These are phyloP conservation scores for Thelonectria olida DNA, from an alignment of 2,329 filamentous ascomycete species.

Conservation along the genomic window DNA sequence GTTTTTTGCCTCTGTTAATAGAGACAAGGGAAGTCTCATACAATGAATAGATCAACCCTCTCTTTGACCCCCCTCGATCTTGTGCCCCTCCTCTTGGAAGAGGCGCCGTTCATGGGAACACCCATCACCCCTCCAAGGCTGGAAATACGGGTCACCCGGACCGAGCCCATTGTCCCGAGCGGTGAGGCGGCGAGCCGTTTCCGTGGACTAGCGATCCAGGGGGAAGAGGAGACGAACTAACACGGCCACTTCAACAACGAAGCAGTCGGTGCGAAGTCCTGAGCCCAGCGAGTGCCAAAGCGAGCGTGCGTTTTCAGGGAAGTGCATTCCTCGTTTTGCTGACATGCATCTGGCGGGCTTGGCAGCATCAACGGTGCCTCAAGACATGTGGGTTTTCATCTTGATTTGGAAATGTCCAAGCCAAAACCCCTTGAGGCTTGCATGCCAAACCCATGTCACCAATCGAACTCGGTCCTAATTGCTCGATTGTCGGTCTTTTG, in stretches of 20 bases:
- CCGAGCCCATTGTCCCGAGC: conserved; percentile 18
- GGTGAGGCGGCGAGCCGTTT: conserved; percentile 6
- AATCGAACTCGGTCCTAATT: not conserved
- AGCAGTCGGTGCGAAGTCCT: too few relatives aligned
- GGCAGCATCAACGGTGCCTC: not conserved
- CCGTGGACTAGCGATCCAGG: conserved; percentile 11
- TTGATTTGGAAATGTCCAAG: not conserved
- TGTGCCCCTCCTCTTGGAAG: conserved; percentile 13
- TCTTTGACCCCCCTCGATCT: not conserved
- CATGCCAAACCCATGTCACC: conserved; percentile 11
- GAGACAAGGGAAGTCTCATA: not conserved
- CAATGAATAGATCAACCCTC: not conserved
- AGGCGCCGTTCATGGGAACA: not conserved
- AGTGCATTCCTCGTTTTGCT: conserved; percentile 7
- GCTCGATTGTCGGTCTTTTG: not conserved
- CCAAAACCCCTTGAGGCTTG: conserved; percentile 13
- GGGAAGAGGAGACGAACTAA: not conserved
- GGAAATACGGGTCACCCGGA: conserved; percentile 13
- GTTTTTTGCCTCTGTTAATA: not conserved
- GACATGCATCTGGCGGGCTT: conserved; percentile 18
- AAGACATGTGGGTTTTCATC: not conserved
- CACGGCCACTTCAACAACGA: not conserved
- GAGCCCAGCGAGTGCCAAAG: not conserved
- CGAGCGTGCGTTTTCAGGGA: not conserved
- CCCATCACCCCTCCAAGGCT: not conserved